Percentiles rank a stretch among this genome's conserved stretches.
phyloP scores from a whole-genome alignment of 306 rosid genomes.

The Prunus davidiana region DNA sequence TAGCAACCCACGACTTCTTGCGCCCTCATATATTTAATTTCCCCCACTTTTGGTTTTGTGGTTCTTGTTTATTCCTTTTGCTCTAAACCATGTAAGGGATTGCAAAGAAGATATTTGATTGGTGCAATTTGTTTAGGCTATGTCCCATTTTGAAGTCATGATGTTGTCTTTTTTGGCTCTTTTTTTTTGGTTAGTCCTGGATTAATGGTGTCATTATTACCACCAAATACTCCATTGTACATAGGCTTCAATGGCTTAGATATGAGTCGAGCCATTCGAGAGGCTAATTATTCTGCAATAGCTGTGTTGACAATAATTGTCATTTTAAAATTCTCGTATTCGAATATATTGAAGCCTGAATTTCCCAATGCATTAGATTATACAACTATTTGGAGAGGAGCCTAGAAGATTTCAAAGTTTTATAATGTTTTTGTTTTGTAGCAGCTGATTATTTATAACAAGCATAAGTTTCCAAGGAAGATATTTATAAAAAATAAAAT shows the following conservation, averaged over 20 bases:
- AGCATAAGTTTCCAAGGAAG: neutral
- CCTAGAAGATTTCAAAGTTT: conserved; percentile 7
- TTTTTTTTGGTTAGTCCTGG: neutral
- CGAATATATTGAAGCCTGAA: conserved; percentile 7
- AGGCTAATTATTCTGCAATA: neutral
- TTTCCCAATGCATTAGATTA: neutral
- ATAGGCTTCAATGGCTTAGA: neutral
- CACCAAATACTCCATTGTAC: neutral
- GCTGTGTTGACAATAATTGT: conserved; percentile 14
- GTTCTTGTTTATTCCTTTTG: conserved; percentile 13
- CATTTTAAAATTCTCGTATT: conserved; percentile 7
- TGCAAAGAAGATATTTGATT: conserved; percentile 2
- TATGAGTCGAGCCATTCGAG: conserved; percentile 4
- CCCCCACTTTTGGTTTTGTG: conserved; percentile 4
- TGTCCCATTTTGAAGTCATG: neutral
- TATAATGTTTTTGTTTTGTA: neutral
- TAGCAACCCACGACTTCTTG: conserved; percentile 21
- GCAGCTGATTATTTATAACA: neutral
- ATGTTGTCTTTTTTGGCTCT: neutral
- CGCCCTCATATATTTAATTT: conserved; percentile 2
- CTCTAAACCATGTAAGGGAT: neutral
- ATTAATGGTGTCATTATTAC: neutral
- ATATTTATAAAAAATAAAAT: neutral
- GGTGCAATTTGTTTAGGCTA: conserved; percentile 11
- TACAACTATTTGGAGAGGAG: conserved; percentile 8